Evolutionary conservation across 495 filamentous ascomycete genomes (phyloP).

Genomic region (Penicillium ucsense): DNA sequence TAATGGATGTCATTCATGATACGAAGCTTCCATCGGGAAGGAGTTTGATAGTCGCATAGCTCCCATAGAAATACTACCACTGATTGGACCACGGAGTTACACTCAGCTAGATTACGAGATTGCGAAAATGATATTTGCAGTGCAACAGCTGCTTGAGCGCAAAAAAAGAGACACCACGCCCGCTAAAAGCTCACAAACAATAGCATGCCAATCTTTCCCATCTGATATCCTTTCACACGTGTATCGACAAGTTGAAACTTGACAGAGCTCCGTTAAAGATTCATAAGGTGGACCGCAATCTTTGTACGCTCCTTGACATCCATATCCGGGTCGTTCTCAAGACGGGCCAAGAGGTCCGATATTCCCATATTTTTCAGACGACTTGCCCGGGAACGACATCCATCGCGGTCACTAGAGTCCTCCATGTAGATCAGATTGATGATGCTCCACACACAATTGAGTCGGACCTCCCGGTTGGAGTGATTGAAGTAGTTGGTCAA

Average conservation of each 20-base stretch:
- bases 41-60: too few relatives aligned
- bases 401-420: constrained; percentile 50
- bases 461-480: constrained; percentile 57
- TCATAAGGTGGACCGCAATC: constrained; percentile 62
- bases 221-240: too few relatives aligned
- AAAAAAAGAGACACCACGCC: too few relatives aligned
- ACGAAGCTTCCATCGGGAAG: too few relatives aligned
- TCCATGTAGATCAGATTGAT: constrained; percentile 79
- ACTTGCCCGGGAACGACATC: constrained; percentile 51
- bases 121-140: too few relatives aligned
- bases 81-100: too few relatives aligned
- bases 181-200: neutral
- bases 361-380: constrained; percentile 67
- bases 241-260: neutral
- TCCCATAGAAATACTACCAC: too few relatives aligned
- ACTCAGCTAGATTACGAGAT: too few relatives aligned
- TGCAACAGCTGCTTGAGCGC: too few relatives aligned
- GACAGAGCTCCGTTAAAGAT: constrained; percentile 18
- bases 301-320: constrained; percentile 79
- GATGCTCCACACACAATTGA: constrained; percentile 67
- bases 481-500: constrained; percentile 55
- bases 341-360: constrained; percentile 48
- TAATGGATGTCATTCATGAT: too few relatives aligned
- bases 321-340: constrained; percentile 66
- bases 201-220: neutral